These are phyloP conservation scores for Malus hybrid DNA, from an alignment of 331 rosid genomes.

Conservation along the genomic window DNA sequence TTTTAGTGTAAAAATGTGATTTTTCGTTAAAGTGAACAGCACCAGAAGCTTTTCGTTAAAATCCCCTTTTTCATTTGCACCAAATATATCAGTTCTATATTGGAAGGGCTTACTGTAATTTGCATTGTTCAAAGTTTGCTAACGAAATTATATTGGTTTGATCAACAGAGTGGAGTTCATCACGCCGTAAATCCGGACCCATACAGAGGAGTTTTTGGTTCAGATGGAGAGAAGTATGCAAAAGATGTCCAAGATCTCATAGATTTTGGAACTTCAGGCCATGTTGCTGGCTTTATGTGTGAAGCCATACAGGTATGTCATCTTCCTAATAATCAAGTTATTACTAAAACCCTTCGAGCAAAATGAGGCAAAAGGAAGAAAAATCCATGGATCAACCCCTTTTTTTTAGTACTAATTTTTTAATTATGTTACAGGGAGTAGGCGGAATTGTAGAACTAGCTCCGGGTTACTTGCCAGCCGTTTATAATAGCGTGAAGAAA, in stretches of 20 bases:
- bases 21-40: no score
- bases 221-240: slow-evolving; percentile 88
- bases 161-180: slow-evolving; percentile 77
- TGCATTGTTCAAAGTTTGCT: neutral
- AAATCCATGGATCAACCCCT: no score
- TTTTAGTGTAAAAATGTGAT: no score
- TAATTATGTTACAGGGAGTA: slow-evolving; percentile 53
- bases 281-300: slow-evolving; percentile 72
- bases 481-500: slow-evolving; percentile 40
- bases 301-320: slow-evolving; percentile 76
- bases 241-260: slow-evolving; percentile 75
- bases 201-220: slow-evolving; percentile 84
- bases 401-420: neutral
- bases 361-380: no score
- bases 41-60: no score
- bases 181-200: slow-evolving; percentile 94
- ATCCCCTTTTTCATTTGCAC: no score
- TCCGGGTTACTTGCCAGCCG: slow-evolving; percentile 82
- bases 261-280: slow-evolving; percentile 83
- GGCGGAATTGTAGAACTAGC: slow-evolving; percentile 90
- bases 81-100: no score
- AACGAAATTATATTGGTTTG: neutral
- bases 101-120: no score
- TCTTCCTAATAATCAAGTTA: neutral
- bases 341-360: neutral